Evolutionary conservation across 805 yeast genomes (phyloP).

Genomic region (Wickerhamomyces tratensis): DNA sequence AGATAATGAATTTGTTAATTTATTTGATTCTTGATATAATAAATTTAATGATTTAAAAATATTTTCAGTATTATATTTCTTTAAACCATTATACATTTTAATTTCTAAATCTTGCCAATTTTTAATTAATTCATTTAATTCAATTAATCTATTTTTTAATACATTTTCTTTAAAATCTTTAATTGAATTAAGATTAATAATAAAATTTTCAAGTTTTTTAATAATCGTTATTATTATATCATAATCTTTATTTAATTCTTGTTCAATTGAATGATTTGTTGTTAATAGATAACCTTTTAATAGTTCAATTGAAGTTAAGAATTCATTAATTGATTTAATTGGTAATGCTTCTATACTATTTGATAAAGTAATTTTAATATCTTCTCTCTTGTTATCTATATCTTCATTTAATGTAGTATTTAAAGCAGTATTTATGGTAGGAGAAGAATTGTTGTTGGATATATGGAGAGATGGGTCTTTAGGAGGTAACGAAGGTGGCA

Average conservation of each 20-base stretch:
- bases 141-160: slow-evolving; percentile 5
- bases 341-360: slow-evolving; percentile 11
- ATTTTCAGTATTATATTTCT: slow-evolving; percentile 27
- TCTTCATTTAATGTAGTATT: too few relatives aligned
- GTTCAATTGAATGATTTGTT: slow-evolving; percentile 8
- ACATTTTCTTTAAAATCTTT: slow-evolving; percentile 18
- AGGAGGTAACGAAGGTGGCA: not conserved
- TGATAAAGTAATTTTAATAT: slow-evolving; percentile 10
- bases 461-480: not conserved
- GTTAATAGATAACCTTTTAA: slow-evolving; percentile 19
- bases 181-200: slow-evolving; percentile 16
- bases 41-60: slow-evolving; percentile 20
- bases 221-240: slow-evolving; percentile 17
- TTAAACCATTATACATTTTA: slow-evolving; percentile 22
- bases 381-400: too few relatives aligned
- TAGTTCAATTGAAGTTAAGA: slow-evolving; percentile 10
- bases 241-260: slow-evolving; percentile 14
- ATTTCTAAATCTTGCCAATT: slow-evolving; percentile 27
- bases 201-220: slow-evolving; percentile 14
- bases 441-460: too few relatives aligned
- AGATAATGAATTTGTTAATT: slow-evolving; percentile 23
- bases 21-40: slow-evolving; percentile 22
- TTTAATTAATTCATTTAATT: slow-evolving; percentile 5
- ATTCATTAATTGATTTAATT: slow-evolving; percentile 13
- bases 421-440: not conserved